These are phyloP conservation scores for Fusarium transvaalense DNA, from an alignment of 2,329 filamentous ascomycete genomes.

Conservation along the genomic window DNA sequence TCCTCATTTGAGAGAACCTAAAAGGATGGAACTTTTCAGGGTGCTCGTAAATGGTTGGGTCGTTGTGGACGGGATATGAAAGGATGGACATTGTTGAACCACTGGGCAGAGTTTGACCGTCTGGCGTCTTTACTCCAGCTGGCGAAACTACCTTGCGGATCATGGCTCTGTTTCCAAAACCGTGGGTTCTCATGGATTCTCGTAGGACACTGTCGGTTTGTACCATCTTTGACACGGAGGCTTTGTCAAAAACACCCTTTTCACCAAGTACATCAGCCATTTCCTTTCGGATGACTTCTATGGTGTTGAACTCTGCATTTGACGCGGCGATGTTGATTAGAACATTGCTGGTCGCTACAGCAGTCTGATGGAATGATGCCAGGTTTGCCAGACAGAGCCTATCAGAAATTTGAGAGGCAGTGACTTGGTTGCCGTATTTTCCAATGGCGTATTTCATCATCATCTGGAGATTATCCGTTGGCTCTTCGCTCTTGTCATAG, in stretches of 20 bases:
- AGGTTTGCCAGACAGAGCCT: conserved; percentile 50
- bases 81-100: conserved; percentile 53
- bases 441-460: conserved; percentile 36
- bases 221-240: conserved; percentile 52
- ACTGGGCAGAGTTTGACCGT: conserved; percentile 50
- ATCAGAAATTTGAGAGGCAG: conserved; percentile 44
- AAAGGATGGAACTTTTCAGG: conserved; percentile 57
- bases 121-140: conserved; percentile 49
- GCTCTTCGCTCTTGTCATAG: conserved; percentile 6
- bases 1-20: conserved; percentile 55
- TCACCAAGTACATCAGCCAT: conserved; percentile 47
- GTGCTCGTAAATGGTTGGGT: conserved; percentile 51
- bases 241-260: conserved; percentile 54
- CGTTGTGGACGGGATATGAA: conserved; percentile 48
- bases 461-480: conserved; percentile 35
- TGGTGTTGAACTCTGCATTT: conserved; percentile 54
- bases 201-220: conserved; percentile 57
- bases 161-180: conserved; percentile 48
- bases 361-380: conserved; percentile 57
- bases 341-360: conserved; percentile 56
- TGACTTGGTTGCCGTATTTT: conserved; percentile 44
- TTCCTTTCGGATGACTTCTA: conserved; percentile 55
- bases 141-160: conserved; percentile 48
- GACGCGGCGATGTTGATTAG: conserved; percentile 55
- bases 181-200: conserved; percentile 57